Evolutionary conservation across 2,329 filamentous ascomycete species (phyloP).

Genomic region (Verticillium alfalfae): DNA sequence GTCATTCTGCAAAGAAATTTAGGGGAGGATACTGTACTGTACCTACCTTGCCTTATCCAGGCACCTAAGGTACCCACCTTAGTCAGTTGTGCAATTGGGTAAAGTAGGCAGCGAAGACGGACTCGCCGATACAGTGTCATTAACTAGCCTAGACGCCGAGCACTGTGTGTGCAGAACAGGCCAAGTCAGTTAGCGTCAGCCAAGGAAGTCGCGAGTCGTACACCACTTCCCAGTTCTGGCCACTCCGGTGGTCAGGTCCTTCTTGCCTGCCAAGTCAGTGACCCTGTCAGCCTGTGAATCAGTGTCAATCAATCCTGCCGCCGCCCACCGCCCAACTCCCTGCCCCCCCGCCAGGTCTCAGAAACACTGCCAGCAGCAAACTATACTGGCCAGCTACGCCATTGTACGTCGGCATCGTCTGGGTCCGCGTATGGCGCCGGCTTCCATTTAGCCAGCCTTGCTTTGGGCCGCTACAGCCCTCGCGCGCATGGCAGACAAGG

Average conservation of each 20-base stretch:
- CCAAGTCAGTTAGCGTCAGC: background rate
- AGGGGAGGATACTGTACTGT: no score
- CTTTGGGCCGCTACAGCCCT: background rate
- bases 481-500: background rate
- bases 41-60: no score
- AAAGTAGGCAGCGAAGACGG: background rate
- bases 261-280: no score
- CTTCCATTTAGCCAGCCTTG: background rate
- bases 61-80: no score
- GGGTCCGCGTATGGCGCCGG: background rate
- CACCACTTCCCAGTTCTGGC: background rate
- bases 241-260: background rate
- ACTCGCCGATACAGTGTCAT: background rate
- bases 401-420: background rate
- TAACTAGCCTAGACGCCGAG: background rate
- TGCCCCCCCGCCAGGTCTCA: no score
- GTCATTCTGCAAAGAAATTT: no score
- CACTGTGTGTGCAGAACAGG: background rate
- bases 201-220: background rate
- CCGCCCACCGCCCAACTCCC: no score
- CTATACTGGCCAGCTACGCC: background rate
- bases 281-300: no score
- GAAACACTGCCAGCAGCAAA: background rate
- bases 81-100: no score
- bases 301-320: no score